These are phyloP conservation scores for Vanrija sp. DNA, from an alignment of 1,284 basidiomycete species.

Conservation along the genomic window DNA sequence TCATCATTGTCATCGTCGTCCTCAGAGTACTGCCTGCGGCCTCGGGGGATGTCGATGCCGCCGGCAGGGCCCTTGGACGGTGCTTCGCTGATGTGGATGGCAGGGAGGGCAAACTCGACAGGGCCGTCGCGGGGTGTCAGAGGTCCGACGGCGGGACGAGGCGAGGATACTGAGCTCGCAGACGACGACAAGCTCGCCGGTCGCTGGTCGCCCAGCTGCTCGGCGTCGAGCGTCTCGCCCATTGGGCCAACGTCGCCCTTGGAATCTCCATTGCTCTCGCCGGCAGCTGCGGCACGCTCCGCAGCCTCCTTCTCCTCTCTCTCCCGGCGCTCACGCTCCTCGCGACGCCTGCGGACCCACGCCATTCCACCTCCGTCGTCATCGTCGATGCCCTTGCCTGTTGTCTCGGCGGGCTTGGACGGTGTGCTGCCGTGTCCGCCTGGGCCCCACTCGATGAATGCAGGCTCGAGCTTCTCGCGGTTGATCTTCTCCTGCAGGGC, in stretches of 20 bases:
- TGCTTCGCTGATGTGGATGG: not conserved
- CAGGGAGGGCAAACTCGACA: conserved; percentile 5
- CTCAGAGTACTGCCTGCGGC: conserved; percentile 20
- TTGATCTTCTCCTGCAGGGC: conserved; percentile 25
- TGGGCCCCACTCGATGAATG: conserved; percentile 46
- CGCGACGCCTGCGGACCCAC: conserved; percentile 44
- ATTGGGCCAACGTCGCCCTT: not conserved
- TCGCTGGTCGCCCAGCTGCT: not conserved
- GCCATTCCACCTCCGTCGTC: conserved; percentile 49
- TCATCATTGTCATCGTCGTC: conserved; percentile 28
- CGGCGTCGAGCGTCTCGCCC: not conserved
- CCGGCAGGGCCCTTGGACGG: conserved; percentile 1
- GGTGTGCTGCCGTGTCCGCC: conserved; percentile 1
- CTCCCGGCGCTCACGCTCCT: conserved; percentile 36
- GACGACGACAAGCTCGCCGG: conserved; percentile 7
- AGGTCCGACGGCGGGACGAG: not conserved
- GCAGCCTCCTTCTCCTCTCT: conserved; percentile 23
- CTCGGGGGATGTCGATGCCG: conserved; percentile 16
- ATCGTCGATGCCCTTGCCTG: conserved; percentile 22
- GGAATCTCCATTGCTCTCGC: conserved; percentile 1
- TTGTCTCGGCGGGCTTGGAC: conserved; percentile 4
- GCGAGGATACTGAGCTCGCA: not conserved
- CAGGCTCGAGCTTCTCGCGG: conserved; percentile 36
- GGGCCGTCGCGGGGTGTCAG: conserved; percentile 11
- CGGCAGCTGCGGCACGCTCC: conserved; percentile 2